These are phyloP conservation scores for Hanseniaspora gamundiae DNA, from an alignment of 1,139 yeast genomes.

Conservation along the genomic window DNA sequence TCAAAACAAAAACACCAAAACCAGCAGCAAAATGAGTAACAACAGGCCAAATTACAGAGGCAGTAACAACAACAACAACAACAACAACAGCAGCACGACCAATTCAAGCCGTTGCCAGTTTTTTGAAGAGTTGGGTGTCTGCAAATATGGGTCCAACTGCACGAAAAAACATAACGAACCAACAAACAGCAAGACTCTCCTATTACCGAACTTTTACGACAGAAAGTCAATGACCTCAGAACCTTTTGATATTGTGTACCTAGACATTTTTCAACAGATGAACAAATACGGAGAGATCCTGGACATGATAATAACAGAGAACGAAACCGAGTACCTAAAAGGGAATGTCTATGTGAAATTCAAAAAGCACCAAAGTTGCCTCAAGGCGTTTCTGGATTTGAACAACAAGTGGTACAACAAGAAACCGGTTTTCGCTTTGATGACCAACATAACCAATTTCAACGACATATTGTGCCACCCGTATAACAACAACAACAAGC, in stretches of 20 bases:
- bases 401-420: constrained; percentile 76
- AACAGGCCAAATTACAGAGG: not conserved
- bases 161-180: constrained; percentile 37
- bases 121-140: constrained; percentile 79
- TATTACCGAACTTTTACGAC: not conserved
- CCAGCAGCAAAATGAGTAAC: not conserved
- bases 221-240: not conserved
- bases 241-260: constrained; percentile 50
- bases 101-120: constrained; percentile 31
- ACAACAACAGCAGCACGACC: not conserved
- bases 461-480: constrained; percentile 63
- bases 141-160: constrained; percentile 88
- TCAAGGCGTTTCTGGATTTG: constrained; percentile 44
- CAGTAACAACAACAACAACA: not conserved
- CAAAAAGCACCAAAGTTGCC: constrained; percentile 44
- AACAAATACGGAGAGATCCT: constrained; percentile 48
- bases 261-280: constrained; percentile 61
- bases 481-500: constrained; percentile 40
- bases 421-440: constrained; percentile 70
- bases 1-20: too few species aligned
- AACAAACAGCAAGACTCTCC: constrained; percentile 15
- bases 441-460: constrained; percentile 64
- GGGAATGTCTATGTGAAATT: constrained; percentile 78
- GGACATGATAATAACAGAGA: constrained; percentile 68
- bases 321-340: constrained; percentile 64